phyloP scores from a whole-genome alignment of 768 basidiomycete genomes.

The Boletus pseudo-olivaceus region DNA sequence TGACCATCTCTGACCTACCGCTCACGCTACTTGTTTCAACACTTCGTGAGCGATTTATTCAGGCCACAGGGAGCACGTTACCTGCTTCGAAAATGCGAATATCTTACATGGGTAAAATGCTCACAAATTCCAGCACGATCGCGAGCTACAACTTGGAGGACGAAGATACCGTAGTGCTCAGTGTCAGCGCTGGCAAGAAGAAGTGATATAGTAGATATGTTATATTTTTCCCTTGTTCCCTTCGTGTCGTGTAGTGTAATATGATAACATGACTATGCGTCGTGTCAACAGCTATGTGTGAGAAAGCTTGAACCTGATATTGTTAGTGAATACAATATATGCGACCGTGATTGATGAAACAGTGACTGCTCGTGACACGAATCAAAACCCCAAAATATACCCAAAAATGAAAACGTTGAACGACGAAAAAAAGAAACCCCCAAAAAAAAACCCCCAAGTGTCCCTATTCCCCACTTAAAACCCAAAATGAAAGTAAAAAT shows the following conservation, averaged over 20 bases:
- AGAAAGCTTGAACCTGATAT: slow-evolving; percentile 12
- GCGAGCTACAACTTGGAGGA: slow-evolving; percentile 89
- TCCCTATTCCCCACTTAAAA: slow-evolving; percentile 12
- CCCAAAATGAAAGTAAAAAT: slow-evolving; percentile 16
- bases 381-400: slow-evolving; percentile 8
- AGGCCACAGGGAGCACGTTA: slow-evolving; percentile 73
- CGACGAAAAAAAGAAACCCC: not conserved
- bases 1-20: slow-evolving; percentile 79
- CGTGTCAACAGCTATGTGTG: slow-evolving; percentile 5
- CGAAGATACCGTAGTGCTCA: slow-evolving; percentile 78
- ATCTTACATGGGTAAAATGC: slow-evolving; percentile 77
- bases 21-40: slow-evolving; percentile 84
- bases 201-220: slow-evolving; percentile 37
- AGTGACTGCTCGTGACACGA: not conserved
- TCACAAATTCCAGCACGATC: slow-evolving; percentile 82
- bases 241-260: slow-evolving; percentile 11
- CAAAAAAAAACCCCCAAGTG: not conserved
- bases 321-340: slow-evolving; percentile 19
- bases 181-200: slow-evolving; percentile 73
- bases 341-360: slow-evolving; percentile 14
- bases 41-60: slow-evolving; percentile 83
- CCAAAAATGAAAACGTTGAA: slow-evolving; percentile 4
- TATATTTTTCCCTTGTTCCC: not conserved
- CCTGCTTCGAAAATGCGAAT: slow-evolving; percentile 78
- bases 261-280: slow-evolving; percentile 11